Percentiles rank a stretch among this genome's conserved stretches.
Evolutionary conservation across 345 rosid genomes (phyloP).

Genomic region (Bruguiera gymnorhiza): DNA sequence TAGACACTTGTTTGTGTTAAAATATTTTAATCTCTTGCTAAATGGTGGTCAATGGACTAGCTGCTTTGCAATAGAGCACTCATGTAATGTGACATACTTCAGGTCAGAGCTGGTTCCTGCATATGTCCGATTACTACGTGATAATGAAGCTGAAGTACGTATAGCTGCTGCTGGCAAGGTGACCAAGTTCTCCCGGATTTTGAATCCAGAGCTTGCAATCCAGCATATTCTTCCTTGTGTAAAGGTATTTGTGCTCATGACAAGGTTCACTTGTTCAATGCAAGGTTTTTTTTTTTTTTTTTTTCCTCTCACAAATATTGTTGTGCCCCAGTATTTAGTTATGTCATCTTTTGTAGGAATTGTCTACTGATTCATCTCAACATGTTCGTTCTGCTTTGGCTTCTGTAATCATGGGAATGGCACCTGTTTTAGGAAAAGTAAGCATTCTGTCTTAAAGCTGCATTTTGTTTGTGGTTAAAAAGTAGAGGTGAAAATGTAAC

Average conservation of each 20-base stretch:
- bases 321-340: neutral
- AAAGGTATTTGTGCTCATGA: slow-evolving; percentile 48
- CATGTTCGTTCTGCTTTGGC: slow-evolving; percentile 97
- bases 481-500: too few species aligned
- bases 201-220: slow-evolving; percentile 79
- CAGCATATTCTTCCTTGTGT: slow-evolving; percentile 90
- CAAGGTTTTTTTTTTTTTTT: neutral
- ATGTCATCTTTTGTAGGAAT: slow-evolving; percentile 50
- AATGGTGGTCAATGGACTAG: neutral
- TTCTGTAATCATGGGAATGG: slow-evolving; percentile 98
- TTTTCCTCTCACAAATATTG: neutral
- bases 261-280: slow-evolving; percentile 4
- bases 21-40: slow-evolving; percentile 3
- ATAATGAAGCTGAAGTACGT: slow-evolving; percentile 96
- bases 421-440: slow-evolving; percentile 72
- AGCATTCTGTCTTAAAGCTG: slow-evolving; percentile 4
- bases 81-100: slow-evolving; percentile 13
- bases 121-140: slow-evolving; percentile 85
- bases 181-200: slow-evolving; percentile 81
- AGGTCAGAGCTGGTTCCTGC: slow-evolving; percentile 91
- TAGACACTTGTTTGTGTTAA: neutral
- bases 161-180: slow-evolving; percentile 96
- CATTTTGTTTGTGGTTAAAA: neutral
- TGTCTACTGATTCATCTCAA: slow-evolving; percentile 91
- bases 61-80: neutral